A percentile compares a stretch with the other conserved stretches of the same genome.
These are phyloP conservation scores for Apiospora koreana DNA, from an alignment of 2,329 filamentous ascomycete genomes.

Conservation along the genomic window DNA sequence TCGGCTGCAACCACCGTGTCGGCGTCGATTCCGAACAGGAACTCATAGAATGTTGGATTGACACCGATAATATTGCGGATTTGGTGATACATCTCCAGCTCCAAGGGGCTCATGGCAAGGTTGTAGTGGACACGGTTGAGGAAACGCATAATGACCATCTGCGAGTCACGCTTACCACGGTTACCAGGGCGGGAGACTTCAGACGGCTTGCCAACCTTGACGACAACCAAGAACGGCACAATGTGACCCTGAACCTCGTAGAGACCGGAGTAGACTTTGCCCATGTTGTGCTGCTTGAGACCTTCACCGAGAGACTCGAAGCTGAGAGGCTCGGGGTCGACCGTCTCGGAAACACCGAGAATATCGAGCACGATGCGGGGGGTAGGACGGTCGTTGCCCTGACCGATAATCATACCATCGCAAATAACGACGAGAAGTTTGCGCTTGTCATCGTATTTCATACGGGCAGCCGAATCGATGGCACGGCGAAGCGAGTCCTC, in stretches of 20 bases:
- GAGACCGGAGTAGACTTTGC: conserved; percentile 94
- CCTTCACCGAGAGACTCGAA: conserved; percentile 97
- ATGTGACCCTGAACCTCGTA: conserved; percentile 99
- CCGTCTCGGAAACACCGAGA: conserved; percentile 87
- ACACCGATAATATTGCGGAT: conserved; percentile 98
- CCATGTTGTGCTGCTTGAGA: conserved; percentile 98
- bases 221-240: conserved; percentile 93
- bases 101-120: conserved; percentile 89
- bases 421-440: conserved; percentile 92
- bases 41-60: conserved; percentile 98
- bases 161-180: conserved; percentile 98
- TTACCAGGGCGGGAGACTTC: conserved; percentile 95
- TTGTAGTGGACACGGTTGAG: conserved; percentile 99
- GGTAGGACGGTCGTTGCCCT: conserved; percentile 94
- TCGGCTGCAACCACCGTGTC: conserved; percentile 93
- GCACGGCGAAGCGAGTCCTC: conserved; percentile 96
- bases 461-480: conserved; percentile 91
- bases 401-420: conserved; percentile 99
- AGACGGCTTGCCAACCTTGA: conserved; percentile 97
- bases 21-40: conserved; percentile 92
- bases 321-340: conserved; percentile 93
- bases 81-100: conserved; percentile 98
- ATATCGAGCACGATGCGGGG: conserved; percentile 97
- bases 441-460: conserved; percentile 97
- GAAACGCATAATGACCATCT: conserved; percentile 99